A percentile compares a stretch with the other conserved stretches of the same genome.
Conservation (phyloP, 495 filamentous ascomycete species). For the Pseudomonodictys pantanalensis region DNA sequence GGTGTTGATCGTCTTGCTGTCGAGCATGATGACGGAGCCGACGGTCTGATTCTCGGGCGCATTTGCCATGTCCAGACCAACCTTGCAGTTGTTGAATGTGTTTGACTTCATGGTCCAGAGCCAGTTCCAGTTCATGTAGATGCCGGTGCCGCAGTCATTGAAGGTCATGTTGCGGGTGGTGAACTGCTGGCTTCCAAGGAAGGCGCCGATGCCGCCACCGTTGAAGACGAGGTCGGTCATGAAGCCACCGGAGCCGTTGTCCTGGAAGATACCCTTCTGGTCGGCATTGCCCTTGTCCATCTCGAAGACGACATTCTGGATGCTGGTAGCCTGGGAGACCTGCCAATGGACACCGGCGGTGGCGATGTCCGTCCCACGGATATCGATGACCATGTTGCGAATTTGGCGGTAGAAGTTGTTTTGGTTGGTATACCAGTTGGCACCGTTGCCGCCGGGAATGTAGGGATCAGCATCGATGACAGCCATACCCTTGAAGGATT, state of each 20-base stretch:
- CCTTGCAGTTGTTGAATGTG: constrained; percentile 52
- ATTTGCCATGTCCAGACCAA: constrained; percentile 62
- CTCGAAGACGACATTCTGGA: constrained; percentile 53
- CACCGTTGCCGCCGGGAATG: constrained; percentile 47
- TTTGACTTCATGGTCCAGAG: constrained; percentile 49
- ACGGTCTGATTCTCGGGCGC: constrained; percentile 48
- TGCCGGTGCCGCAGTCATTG: constrained; percentile 48
- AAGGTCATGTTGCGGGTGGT: constrained; percentile 52
- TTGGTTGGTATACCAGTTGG: constrained; percentile 83
- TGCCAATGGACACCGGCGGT: constrained; percentile 91
- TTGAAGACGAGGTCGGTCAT: constrained; percentile 49
- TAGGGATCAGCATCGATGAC: constrained; percentile 92
- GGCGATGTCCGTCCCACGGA: constrained; percentile 54
- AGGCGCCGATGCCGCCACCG: constrained; percentile 47
- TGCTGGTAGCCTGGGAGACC: constrained; percentile 87
- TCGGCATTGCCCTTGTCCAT: constrained; percentile 43
- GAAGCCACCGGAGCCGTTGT: constrained; percentile 72
- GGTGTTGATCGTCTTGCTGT: constrained; percentile 41
- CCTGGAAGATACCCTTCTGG: constrained; percentile 65
- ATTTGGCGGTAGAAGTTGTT: constrained; percentile 99
- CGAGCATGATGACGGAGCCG: constrained; percentile 43
- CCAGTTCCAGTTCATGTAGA: constrained; percentile 59
- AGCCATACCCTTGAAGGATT: constrained; percentile 76
- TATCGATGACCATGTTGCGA: constrained; percentile 90
- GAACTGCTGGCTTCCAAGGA: constrained; percentile 56